Conservation (phyloP, 1,139 yeast species). For the Williopsis jadinii region DNA sequence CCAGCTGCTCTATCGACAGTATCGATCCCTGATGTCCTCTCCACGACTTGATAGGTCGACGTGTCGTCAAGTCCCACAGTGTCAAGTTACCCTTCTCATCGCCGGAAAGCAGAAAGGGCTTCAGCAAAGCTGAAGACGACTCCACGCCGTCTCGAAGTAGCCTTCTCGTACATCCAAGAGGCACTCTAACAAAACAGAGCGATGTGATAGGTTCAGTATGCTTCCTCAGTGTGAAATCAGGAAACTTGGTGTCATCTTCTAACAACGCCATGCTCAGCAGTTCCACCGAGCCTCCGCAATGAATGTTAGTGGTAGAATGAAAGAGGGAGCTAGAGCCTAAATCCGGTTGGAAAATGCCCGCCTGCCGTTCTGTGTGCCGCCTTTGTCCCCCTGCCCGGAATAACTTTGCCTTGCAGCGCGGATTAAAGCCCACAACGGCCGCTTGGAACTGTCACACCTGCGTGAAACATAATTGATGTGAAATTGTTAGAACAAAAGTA, state of each 20-base stretch:
- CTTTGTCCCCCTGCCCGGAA: too few species aligned
- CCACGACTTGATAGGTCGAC: slow-evolving; percentile 40
- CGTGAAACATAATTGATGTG: too few species aligned
- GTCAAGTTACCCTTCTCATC: slow-evolving; percentile 44
- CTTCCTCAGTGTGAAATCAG: slow-evolving; percentile 16
- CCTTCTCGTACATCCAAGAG: not conserved
- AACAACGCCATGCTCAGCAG: not conserved
- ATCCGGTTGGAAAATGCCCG: too few species aligned
- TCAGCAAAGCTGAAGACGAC: slow-evolving; percentile 4
- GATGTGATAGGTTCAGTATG: slow-evolving; percentile 17
- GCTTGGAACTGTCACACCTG: too few species aligned
- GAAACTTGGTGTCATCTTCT: slow-evolving; percentile 10
- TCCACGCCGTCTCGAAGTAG: not conserved
- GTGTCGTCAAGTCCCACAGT: slow-evolving; percentile 43
- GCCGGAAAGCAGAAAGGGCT: slow-evolving; percentile 29
- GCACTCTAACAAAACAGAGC: slow-evolving; percentile 9
- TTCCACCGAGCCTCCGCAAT: not conserved
- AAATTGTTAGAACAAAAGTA: too few species aligned
- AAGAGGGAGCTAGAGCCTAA: too few species aligned
- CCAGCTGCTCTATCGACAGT: slow-evolving; percentile 36
- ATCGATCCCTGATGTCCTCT: slow-evolving; percentile 43
- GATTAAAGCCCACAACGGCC: too few species aligned
- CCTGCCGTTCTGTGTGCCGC: too few species aligned
- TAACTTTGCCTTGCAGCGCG: too few species aligned
- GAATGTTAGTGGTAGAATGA: too few species aligned